Conservation (phyloP, 305 asterid species). For the Fraxinus dipetala region DNA sequence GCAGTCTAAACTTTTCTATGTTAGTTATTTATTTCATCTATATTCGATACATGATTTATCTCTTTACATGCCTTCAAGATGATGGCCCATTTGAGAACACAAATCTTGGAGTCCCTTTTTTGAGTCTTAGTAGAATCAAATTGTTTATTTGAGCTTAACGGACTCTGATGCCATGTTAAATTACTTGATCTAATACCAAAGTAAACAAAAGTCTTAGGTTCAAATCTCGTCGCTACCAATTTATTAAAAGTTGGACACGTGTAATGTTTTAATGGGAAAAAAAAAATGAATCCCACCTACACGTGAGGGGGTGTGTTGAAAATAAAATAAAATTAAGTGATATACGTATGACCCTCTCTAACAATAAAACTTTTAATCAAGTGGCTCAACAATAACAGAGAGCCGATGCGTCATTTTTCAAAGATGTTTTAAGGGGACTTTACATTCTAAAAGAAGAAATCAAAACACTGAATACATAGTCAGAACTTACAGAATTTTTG, state of each 20-base stretch:
- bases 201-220: background rate
- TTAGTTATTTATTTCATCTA: background rate
- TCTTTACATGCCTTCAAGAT: background rate
- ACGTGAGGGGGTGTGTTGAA: background rate
- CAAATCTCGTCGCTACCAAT: background rate
- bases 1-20: background rate
- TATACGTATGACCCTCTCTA: background rate
- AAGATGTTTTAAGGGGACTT: background rate
- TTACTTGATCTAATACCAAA: background rate
- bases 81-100: background rate
- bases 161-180: background rate
- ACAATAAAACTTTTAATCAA: background rate
- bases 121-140: background rate
- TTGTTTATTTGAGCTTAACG: no score
- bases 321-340: background rate
- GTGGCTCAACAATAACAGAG: background rate
- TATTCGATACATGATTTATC: background rate
- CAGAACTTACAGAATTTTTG: constrained; percentile 55
- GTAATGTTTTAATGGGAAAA: background rate
- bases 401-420: background rate
- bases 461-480: background rate
- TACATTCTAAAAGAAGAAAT: background rate
- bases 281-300: background rate
- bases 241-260: background rate
- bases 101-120: no score